Evolutionary conservation across 371 early-diverging fungal species (phyloP), one percentile per base, ranked within the genome.

Genomic region (Amoeboaphelidium protococcarum): DNA sequence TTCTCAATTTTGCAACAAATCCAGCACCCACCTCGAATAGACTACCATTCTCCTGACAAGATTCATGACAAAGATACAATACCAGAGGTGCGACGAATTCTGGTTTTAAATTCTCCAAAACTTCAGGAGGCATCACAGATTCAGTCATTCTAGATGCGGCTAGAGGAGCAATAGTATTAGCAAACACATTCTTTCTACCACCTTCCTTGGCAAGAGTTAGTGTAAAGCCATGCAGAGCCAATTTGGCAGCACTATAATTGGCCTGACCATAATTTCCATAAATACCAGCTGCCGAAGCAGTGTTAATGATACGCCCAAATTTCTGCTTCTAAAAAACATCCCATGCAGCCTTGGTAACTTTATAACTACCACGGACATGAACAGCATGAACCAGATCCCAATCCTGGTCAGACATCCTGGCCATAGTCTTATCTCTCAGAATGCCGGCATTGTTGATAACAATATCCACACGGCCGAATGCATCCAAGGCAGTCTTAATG

Each of bases 11-110:
- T 52, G 82, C 68, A 40, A 82, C 75, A 52, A 70, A 84, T n/a
- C 96, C 94, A 27, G 90, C 91, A 45, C 92, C 94, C 2, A 82
- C 77, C 72, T 91, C 90, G 52, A 78, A 94, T 55, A 89, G 52
- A 23, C 73, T 19, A 47, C 95, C 96, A 50, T 60, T 82, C 57
- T 90, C 89, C 54, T 64, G 63, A 40, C 76, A 74, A 19, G 68
- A 61, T 55, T 92, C 88, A 65, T 94, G 94, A 58, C 76, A 72
- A 25, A 96, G 73, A 59, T 73, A 88, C 31, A 74, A 83, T 37
- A 94, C 95, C 42, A 96, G 65, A n/a, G 95, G 95, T 1, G 46
- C 55, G 13, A 60, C 23, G 45, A 76, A 88, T 54, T 95, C 89
- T 50, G 96, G 96, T 66, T 89, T 92, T 41, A 96, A 71, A 22